Evolutionary conservation across 2,329 filamentous ascomycete genomes (phyloP).

Genomic region (Botrytis cinerea): DNA sequence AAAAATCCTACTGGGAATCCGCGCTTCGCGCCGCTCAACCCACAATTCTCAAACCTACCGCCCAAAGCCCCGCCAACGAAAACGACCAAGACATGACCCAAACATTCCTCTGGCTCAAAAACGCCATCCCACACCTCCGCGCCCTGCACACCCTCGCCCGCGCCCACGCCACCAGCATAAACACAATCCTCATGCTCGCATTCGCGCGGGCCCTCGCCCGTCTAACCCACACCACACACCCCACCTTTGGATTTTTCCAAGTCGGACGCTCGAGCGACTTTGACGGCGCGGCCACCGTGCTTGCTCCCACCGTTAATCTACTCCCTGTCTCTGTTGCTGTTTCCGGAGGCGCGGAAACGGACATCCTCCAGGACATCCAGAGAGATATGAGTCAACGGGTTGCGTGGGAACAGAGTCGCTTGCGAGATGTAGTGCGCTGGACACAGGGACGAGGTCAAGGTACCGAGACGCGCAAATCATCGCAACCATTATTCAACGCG

Average conservation of each 20-base stretch:
- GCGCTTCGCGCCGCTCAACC: not conserved
- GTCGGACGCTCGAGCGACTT: not conserved
- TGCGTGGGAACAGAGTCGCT: not conserved
- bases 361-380: not conserved
- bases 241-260: slow-evolving; percentile 20
- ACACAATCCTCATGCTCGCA: slow-evolving; percentile 9
- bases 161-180: not conserved
- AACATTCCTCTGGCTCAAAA: slow-evolving; percentile 2
- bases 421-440: slow-evolving; percentile 7
- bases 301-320: not conserved
- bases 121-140: not conserved
- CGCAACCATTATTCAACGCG: not conserved
- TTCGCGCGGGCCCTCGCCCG: not conserved
- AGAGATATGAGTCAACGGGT: not conserved
- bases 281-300: not conserved
- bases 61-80: too few species aligned
- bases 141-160: not conserved
- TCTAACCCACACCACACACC: not conserved
- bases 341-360: not conserved
- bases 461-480: too few species aligned
- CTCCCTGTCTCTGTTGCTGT: not conserved
- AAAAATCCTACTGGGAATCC: not conserved
- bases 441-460: not conserved
- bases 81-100: not conserved
- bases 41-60: not conserved